phyloP scores from a whole-genome alignment of 352 stramenopile species.

The Phytophthora vignae region DNA sequence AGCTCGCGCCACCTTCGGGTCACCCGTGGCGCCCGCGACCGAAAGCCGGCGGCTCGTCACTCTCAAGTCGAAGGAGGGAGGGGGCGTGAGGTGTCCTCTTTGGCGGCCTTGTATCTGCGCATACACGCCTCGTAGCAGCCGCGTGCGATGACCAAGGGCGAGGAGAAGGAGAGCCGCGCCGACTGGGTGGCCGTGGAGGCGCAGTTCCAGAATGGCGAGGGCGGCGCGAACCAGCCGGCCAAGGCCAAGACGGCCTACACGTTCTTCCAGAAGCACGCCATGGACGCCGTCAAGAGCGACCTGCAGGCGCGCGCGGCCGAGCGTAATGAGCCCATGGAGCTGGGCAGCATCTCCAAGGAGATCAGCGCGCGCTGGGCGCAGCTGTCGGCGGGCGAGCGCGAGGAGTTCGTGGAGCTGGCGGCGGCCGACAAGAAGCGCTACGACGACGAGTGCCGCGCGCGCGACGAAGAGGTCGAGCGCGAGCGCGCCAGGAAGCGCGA shows the following conservation, averaged over 20 bases:
- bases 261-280: constrained; percentile 81
- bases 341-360: constrained; percentile 77
- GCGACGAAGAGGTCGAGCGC: constrained; percentile 76
- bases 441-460: constrained; percentile 76
- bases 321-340: constrained; percentile 58
- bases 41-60: no score
- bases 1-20: no score
- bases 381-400: constrained; percentile 63
- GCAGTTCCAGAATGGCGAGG: constrained; percentile 67
- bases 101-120: no score
- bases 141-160: constrained; percentile 36
- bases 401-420: constrained; percentile 78
- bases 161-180: constrained; percentile 69
- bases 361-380: constrained; percentile 81
- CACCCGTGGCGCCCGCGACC: no score
- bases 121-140: background rate
- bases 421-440: constrained; percentile 69
- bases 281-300: constrained; percentile 70
- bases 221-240: constrained; percentile 45
- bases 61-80: no score
- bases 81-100: no score
- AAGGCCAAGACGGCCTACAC: constrained; percentile 83
- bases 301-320: constrained; percentile 55
- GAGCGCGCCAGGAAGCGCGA: constrained; percentile 81
- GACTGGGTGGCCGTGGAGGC: constrained; percentile 85